Conservation (phyloP, 345 rosid genomes). For the Hibiscus mutabilis region DNA sequence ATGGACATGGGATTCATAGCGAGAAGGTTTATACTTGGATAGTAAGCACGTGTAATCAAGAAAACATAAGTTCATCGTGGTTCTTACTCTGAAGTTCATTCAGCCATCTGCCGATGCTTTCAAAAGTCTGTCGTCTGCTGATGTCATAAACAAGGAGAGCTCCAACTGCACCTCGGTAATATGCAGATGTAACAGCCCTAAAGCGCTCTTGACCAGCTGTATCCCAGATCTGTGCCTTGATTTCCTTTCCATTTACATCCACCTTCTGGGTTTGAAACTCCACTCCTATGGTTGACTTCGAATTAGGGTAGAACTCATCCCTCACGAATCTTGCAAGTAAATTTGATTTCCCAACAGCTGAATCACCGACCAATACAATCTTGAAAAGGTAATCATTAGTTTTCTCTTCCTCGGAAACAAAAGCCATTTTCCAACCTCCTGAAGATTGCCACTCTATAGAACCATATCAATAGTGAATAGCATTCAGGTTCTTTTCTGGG, state of each 20-base stretch:
- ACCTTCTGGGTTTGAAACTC: conserved; percentile 4
- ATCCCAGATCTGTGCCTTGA: conserved; percentile 98
- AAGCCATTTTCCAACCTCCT: neutral
- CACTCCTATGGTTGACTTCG: neutral
- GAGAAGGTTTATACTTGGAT: neutral
- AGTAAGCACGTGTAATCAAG: neutral
- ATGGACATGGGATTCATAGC: neutral
- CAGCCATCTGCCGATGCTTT: neutral
- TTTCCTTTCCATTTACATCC: conserved; percentile 8
- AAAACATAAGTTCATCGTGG: neutral
- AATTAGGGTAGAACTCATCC: neutral
- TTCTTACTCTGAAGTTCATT: conserved; percentile 3
- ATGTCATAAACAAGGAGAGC: conserved; percentile 26
- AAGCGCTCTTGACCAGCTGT: conserved; percentile 99
- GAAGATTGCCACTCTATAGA: neutral
- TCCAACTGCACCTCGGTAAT: conserved; percentile 96
- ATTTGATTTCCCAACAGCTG: conserved; percentile 1
- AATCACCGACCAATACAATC: neutral
- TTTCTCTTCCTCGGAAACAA: neutral
- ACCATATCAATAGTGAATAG: conserved; percentile 8
- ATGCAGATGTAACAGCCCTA: conserved; percentile 95
- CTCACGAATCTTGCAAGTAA: neutral
- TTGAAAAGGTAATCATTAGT: neutral
- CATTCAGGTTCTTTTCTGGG: conserved; percentile 9
- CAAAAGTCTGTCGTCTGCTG: neutral